phyloP scores from a whole-genome alignment of 75 land plant genomes.

The Pinus tabuliformis region DNA sequence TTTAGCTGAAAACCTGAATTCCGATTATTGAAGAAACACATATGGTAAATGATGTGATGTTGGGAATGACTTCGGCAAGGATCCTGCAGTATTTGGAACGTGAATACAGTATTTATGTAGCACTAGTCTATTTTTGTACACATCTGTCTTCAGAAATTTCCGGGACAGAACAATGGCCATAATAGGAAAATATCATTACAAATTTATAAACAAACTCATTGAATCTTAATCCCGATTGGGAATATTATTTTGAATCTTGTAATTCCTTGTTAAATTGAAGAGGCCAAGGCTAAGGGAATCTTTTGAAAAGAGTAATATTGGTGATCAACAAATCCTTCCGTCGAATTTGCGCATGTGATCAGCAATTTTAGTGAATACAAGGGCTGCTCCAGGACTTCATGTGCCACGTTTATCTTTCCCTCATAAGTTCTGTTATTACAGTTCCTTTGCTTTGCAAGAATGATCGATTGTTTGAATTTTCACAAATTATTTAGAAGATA shows the following conservation, averaged over 20 bases:
- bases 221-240: no score
- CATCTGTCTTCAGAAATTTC: neutral
- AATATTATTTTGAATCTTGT: neutral
- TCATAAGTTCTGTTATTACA: neutral
- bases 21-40: no score
- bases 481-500: neutral
- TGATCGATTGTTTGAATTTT: neutral
- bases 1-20: no score
- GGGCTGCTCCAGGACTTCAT: slow-evolving; percentile 62
- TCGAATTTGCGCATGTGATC: slow-evolving; percentile 49
- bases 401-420: slow-evolving; percentile 16
- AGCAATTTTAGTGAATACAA: slow-evolving; percentile 53
- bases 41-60: neutral
- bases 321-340: slow-evolving; percentile 19
- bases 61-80: slow-evolving; percentile 48
- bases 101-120: slow-evolving; percentile 22
- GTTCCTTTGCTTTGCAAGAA: neutral
- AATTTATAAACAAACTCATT: neutral
- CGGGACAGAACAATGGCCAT: no score
- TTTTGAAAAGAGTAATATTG: neutral
- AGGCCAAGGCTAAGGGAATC: neutral
- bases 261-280: neutral
- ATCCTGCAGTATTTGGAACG: slow-evolving; percentile 57
- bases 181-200: neutral
- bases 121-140: neutral